Base-by-base conservation (phyloP, 176 grass and related monocot species). In the Phoenix dactylifera region DNA sequence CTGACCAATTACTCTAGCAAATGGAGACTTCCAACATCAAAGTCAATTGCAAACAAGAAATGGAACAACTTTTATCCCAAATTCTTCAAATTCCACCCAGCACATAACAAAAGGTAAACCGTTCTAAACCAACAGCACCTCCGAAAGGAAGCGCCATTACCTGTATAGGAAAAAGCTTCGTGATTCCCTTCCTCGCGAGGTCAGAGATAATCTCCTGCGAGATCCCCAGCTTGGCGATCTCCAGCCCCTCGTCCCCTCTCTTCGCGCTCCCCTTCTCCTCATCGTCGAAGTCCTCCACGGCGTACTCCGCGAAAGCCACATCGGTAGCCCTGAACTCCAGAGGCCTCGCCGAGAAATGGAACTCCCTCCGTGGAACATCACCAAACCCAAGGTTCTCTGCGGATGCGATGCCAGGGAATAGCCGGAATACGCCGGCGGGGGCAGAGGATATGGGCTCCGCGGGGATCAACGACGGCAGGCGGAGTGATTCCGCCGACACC, bases 141-240 rank as follows among this genome's bases (percentile, higher is more conserved):
- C 32, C 7, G 6, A 35, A 35, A 3, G 1, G 35, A 44, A 14
- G 9, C 7, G 35, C 35, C 35, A 14, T 3, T 39, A 98, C 93
- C 87, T 92, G 87, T 75, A 98, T 98, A 25, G 93, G 93, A 58
- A 98, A 98, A 54, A 98, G 87, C 87, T 68, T 88, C 66, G 67
- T 73, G 73, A 98, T 98, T 59, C 76, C 84, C 77, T 51, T 75
- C 52, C 62, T 73, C 17, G 87, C 65, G 16, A 98, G 93, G 28
- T 70, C 69, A 51, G 86, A 80, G 6, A 92, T 77, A 69, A 98
- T 98, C 50, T 68, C 78, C 5, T 63, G 19, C 19, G 93, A 91
- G 69, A 92, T 97, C 70, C 93, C 84, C 53, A 98, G 59, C 73
- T 78, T 78, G 30, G 77, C 54, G 73, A 98, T 75, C 59, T 98